Evolutionary conservation across 2,329 filamentous ascomycete genomes (phyloP), one percentile per base, ranked within the genome.

Genomic region (Cadophora gregata): DNA sequence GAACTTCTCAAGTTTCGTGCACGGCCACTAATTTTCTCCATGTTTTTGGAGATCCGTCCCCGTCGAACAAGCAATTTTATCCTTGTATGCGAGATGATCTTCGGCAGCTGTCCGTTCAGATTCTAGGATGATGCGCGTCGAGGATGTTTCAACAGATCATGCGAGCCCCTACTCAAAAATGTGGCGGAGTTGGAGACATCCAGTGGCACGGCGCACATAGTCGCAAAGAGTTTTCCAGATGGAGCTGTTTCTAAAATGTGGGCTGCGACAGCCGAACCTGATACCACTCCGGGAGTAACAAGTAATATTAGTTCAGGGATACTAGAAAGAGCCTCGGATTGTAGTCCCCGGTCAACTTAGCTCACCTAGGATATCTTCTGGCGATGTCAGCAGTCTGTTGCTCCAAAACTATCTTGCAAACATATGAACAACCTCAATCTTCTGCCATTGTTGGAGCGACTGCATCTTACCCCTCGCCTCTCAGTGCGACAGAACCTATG

Each of bases 231-330:
- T 58, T 31, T 16, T 58, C 33, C 31, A 25, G 33, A 38, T 36
- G 31, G 31, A 58, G 8, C 55, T 24, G 21, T 58, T 58, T 53
- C 50, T 25, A 42, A 58, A 58, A n/a, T 58, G 38, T 38, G 31
- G 55, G 31, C 55, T 58, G 55, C 21, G 36, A 25, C 55, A 58
- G 33, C 31, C 33, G 31, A 16, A 24, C 21, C 55, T 58, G 55
- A 38, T 58, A 42, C 21, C 21, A 58, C 55, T 58, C 55, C 55
- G 25, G 33, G 55, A 58, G 55, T 58, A 38, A 58, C 31, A 58
- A 38, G 31, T 58, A 42, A 38, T 58, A 24, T 58, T 38, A 58
- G 31, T 38, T 38, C 55, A 58, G 55, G 31, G 33, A 25, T 38
- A 25, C 9, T 42, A 33, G 12, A 33, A 27, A 25, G n/a, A 31